Conservation (phyloP, 1,139 yeast genomes). For the Saccharomycopsis hybrid region DNA sequence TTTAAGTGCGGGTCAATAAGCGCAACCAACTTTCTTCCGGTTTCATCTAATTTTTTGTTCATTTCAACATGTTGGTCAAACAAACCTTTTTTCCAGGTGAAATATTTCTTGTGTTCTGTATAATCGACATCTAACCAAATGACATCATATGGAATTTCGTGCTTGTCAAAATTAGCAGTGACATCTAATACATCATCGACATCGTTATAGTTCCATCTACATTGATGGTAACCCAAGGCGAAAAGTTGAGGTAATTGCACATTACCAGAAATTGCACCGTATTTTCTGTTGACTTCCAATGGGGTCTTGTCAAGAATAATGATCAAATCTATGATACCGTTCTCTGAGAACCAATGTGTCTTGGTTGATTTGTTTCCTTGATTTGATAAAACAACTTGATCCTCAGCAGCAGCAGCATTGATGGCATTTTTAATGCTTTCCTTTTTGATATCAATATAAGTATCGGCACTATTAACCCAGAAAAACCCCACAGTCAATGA, state of each 20-base stretch:
- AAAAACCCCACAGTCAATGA: constrained; percentile 66
- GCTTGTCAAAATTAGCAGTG: constrained; percentile 59
- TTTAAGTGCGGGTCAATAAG: constrained; percentile 92
- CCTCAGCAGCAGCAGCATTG: constrained; percentile 12
- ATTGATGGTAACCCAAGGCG: constrained; percentile 88
- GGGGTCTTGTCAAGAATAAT: constrained; percentile 64
- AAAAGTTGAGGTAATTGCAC: constrained; percentile 72
- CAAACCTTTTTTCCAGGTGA: constrained; percentile 75
- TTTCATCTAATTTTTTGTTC: constrained; percentile 55
- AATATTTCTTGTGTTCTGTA: constrained; percentile 77
- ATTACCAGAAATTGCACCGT: constrained; percentile 70
- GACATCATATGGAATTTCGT: constrained; percentile 79
- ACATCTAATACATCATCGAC: constrained; percentile 76
- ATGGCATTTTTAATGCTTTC: constrained; percentile 32
- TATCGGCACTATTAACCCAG: constrained; percentile 93
- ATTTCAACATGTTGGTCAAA: constrained; percentile 73
- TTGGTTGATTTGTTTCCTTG: constrained; percentile 27
- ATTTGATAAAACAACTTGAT: background rate
- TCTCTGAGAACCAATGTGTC: constrained; percentile 93
- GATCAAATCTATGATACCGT: constrained; percentile 73
- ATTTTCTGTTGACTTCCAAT: constrained; percentile 49
- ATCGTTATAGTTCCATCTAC: constrained; percentile 95
- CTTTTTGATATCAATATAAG: constrained; percentile 67
- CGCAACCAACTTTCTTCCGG: constrained; percentile 77
- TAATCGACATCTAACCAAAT: constrained; percentile 96